phyloP scores from a whole-genome alignment of 108 stramenopile genomes.

The Schizochytrium sp. region DNA sequence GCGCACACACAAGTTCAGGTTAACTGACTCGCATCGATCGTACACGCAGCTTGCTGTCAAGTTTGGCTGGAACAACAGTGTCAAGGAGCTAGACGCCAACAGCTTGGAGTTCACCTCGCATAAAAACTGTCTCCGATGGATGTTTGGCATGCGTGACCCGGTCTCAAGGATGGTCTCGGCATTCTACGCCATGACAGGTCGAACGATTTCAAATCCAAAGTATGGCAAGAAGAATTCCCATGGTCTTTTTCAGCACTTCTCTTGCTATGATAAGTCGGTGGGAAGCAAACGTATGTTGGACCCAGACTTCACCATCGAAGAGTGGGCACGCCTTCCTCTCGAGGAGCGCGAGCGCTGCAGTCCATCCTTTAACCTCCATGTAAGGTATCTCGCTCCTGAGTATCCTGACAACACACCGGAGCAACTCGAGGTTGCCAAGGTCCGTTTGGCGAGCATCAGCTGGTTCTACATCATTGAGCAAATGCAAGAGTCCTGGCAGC shows the following conservation, averaged over 20 bases:
- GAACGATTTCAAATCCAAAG: background rate
- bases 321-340: slow-evolving; percentile 27
- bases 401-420: background rate
- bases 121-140: slow-evolving; percentile 33
- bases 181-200: slow-evolving; percentile 27
- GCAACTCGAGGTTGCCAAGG: slow-evolving; percentile 37
- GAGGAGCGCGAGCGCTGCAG: background rate
- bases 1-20: slow-evolving; percentile 20
- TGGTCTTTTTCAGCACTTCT: slow-evolving; percentile 2
- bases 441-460: background rate
- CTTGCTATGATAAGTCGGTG: background rate
- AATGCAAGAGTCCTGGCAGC: background rate
- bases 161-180: slow-evolving; percentile 15
- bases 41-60: slow-evolving; percentile 4
- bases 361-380: slow-evolving; percentile 25
- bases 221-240: background rate
- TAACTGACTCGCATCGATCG: background rate
- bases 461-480: slow-evolving; percentile 30
- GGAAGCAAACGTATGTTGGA: background rate
- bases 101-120: slow-evolving; percentile 30
- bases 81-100: background rate
- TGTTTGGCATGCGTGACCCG: slow-evolving; percentile 34
- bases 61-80: background rate
- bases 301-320: slow-evolving; percentile 8
- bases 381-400: slow-evolving; percentile 20